phyloP scores from a whole-genome alignment of 176 grass and related monocot genomes.

The Eremochloa ophiuroides region DNA sequence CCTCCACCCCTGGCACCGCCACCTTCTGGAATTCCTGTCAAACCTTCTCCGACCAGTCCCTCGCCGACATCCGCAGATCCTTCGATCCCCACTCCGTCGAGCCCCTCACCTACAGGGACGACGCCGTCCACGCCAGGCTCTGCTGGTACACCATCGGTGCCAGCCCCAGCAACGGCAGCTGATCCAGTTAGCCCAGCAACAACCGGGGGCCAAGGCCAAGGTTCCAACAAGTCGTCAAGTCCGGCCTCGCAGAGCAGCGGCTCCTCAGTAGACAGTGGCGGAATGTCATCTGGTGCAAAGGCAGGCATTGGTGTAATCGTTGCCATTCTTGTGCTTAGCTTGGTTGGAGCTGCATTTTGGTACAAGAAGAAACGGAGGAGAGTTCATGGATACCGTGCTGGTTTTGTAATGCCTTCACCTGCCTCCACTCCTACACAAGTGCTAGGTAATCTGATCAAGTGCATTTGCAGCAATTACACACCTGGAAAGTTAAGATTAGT shows the following conservation, averaged over 20 bases:
- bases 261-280: not conserved
- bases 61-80: constrained; percentile 31
- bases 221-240: constrained; percentile 16
- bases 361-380: constrained; percentile 70
- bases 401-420: constrained; percentile 70
- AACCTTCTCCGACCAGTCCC: constrained; percentile 36
- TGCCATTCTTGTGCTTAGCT: constrained; percentile 52
- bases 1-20: constrained; percentile 18
- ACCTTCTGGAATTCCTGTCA: constrained; percentile 32
- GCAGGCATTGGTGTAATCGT: constrained; percentile 42
- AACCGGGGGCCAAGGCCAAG: not conserved
- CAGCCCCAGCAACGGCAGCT: not conserved
- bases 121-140: constrained; percentile 9
- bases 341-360: constrained; percentile 50
- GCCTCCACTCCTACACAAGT: constrained; percentile 38
- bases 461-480: not conserved
- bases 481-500: not conserved
- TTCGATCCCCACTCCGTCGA: constrained; percentile 7
- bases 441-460: constrained; percentile 48
- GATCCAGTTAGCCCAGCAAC: constrained; percentile 16
- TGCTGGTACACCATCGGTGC: not conserved
- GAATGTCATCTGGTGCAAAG: constrained; percentile 32
- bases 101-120: not conserved
- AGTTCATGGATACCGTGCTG: constrained; percentile 55
- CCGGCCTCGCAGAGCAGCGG: not conserved